phyloP scores from a whole-genome alignment of 2,329 filamentous ascomycete genomes.

The Cucurbitaria berberidis region DNA sequence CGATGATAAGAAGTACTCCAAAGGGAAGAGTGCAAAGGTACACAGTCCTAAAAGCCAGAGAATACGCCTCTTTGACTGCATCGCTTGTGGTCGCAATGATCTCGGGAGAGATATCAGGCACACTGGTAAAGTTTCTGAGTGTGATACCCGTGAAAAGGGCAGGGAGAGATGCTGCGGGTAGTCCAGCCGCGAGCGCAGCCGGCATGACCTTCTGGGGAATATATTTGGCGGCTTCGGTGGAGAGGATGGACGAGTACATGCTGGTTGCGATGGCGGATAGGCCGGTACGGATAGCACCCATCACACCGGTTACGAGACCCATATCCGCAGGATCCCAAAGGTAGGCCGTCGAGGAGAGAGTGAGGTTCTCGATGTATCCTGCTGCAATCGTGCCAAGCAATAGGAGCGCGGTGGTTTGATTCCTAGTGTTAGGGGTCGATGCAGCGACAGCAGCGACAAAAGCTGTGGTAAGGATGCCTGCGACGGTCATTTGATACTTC shows the following conservation, averaged over 20 bases:
- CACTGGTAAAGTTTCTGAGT: slow-evolving; percentile 26
- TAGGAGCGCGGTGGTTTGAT: slow-evolving; percentile 27
- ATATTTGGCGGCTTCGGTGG: slow-evolving; percentile 34
- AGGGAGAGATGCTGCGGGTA: slow-evolving; percentile 28
- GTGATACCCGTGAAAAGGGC: slow-evolving; percentile 33
- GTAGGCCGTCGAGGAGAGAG: slow-evolving; percentile 32
- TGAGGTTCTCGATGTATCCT: slow-evolving; percentile 43
- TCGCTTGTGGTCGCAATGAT: slow-evolving; percentile 39
- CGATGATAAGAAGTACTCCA: slow-evolving; percentile 45
- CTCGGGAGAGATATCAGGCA: slow-evolving; percentile 34
- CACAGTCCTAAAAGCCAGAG: slow-evolving; percentile 53
- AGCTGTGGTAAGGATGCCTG: slow-evolving; percentile 28
- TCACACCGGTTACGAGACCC: slow-evolving; percentile 38
- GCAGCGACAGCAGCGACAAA: slow-evolving; percentile 36
- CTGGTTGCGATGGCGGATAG: slow-evolving; percentile 32
- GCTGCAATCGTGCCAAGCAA: slow-evolving; percentile 36
- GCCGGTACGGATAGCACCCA: slow-evolving; percentile 39
- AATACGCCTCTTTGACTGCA: slow-evolving; percentile 52
- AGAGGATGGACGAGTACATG: slow-evolving; percentile 42
- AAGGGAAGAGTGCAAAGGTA: slow-evolving; percentile 52
- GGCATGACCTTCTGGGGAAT: slow-evolving; percentile 35
- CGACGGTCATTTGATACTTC: slow-evolving; percentile 42
- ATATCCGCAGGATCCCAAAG: slow-evolving; percentile 44
- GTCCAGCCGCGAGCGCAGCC: slow-evolving; percentile 31
- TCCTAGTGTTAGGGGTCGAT: slow-evolving; percentile 22